Percentiles rank a stretch among this genome's conserved stretches.
phyloP scores from a whole-genome alignment of 1,139 yeast genomes.

The Candida dubliniensis region DNA sequence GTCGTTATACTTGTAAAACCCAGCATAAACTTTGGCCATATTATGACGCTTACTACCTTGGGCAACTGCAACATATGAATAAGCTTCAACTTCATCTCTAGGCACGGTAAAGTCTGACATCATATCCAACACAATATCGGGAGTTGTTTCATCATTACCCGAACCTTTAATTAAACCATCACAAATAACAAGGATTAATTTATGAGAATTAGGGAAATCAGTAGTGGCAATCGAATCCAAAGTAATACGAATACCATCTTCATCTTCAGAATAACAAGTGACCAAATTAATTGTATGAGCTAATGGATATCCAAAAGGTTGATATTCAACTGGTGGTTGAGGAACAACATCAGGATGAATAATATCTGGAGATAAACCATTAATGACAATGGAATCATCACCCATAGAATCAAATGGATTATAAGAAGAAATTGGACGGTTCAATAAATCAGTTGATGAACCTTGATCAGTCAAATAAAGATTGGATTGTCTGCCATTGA shows the following conservation, averaged over 20 bases:
- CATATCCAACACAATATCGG: slow-evolving; percentile 84
- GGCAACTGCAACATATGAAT: slow-evolving; percentile 93
- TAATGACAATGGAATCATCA: slow-evolving; percentile 34
- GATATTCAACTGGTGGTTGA: slow-evolving; percentile 87
- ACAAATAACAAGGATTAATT: slow-evolving; percentile 77
- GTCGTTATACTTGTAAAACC: slow-evolving; percentile 82
- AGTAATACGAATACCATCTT: slow-evolving; percentile 79
- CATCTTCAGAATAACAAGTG: slow-evolving; percentile 94
- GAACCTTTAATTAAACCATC: slow-evolving; percentile 95
- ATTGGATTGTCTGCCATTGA: slow-evolving; percentile 16
- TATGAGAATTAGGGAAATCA: slow-evolving; percentile 93
- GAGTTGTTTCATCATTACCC: slow-evolving; percentile 83
- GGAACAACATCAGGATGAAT: slow-evolving; percentile 74
- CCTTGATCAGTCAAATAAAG: slow-evolving; percentile 33
- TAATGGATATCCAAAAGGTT: slow-evolving; percentile 85
- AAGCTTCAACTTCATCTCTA: slow-evolving; percentile 70
- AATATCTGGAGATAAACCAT: slow-evolving; percentile 64
- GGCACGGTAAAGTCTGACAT: slow-evolving; percentile 80
- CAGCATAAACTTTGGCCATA: slow-evolving; percentile 94
- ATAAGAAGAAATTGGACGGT: slow-evolving; percentile 32
- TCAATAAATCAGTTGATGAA: slow-evolving; percentile 39
- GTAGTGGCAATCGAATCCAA: slow-evolving; percentile 90
- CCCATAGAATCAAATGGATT: slow-evolving; percentile 46
- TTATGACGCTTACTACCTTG: slow-evolving; percentile 91
- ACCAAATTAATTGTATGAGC: slow-evolving; percentile 83